phyloP scores from a whole-genome alignment of 2,329 filamentous ascomycete genomes.

The Colletotrichum coccodes region DNA sequence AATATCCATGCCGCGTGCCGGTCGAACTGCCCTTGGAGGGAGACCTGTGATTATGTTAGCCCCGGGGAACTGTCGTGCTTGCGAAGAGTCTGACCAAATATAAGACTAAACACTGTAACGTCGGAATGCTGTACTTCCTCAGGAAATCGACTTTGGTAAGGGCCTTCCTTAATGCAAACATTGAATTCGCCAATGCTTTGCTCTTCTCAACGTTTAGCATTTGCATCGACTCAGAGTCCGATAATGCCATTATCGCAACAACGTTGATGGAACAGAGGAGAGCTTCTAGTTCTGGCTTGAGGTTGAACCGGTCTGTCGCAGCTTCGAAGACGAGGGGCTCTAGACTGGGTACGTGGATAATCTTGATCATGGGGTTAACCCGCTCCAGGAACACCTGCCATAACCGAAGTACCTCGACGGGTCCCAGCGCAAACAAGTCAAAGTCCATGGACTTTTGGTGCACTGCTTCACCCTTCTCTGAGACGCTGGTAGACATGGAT shows the following conservation, averaged over 20 bases:
- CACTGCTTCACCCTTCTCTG: neutral
- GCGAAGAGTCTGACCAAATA: slow-evolving; percentile 66
- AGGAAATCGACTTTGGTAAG: slow-evolving; percentile 66
- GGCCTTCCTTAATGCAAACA: slow-evolving; percentile 58
- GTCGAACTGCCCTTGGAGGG: slow-evolving; percentile 67
- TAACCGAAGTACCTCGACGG: slow-evolving; percentile 57
- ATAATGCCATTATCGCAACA: slow-evolving; percentile 67
- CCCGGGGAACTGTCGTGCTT: slow-evolving; percentile 46
- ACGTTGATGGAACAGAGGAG: slow-evolving; percentile 73
- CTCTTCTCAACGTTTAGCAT: slow-evolving; percentile 59
- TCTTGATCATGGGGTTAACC: slow-evolving; percentile 78
- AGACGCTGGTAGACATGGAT: neutral
- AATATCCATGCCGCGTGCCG: slow-evolving; percentile 69
- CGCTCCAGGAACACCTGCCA: slow-evolving; percentile 81
- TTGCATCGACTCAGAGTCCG: slow-evolving; percentile 64
- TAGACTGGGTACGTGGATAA: slow-evolving; percentile 74
- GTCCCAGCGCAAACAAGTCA: slow-evolving; percentile 12
- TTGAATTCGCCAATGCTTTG: slow-evolving; percentile 60
- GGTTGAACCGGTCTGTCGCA: slow-evolving; percentile 36
- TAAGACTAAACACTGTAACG: slow-evolving; percentile 68
- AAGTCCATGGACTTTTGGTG: slow-evolving; percentile 13
- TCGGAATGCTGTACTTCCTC: slow-evolving; percentile 65
- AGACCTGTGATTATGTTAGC: slow-evolving; percentile 51
- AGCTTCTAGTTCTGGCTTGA: slow-evolving; percentile 54
- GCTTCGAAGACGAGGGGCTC: slow-evolving; percentile 43